A percentile compares a stretch with the other conserved stretches of the same genome.
phyloP scores from a whole-genome alignment of 2,329 filamentous ascomycete genomes.

The Fusarium continuum region DNA sequence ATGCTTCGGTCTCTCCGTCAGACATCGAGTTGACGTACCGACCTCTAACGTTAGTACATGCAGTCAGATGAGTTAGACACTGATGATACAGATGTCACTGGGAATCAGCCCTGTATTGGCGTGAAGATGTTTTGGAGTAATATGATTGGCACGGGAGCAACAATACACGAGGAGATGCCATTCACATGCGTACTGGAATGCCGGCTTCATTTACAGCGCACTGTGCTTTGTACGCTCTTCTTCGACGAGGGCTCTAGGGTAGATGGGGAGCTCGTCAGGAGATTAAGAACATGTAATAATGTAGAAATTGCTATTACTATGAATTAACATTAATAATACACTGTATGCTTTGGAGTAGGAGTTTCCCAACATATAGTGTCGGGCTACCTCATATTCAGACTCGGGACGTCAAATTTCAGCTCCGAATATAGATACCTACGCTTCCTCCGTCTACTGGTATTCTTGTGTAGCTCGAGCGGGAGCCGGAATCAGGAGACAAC shows the following conservation, averaged over 20 bases:
- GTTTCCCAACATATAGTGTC: not conserved
- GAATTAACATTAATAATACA: no score
- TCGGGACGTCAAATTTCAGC: not conserved
- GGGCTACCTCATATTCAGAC: not conserved
- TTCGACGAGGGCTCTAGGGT: not conserved
- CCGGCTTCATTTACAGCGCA: not conserved
- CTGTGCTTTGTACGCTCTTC: not conserved
- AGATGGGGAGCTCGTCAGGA: not conserved
- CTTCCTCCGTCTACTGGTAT: not conserved
- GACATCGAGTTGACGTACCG: not conserved
- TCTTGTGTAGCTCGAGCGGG: not conserved
- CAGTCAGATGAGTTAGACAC: slow-evolving; percentile 35
- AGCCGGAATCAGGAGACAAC: not conserved
- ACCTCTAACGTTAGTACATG: slow-evolving; percentile 16
- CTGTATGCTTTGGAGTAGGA: no score
- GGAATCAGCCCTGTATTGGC: slow-evolving; percentile 9
- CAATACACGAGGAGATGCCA: not conserved
- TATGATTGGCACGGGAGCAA: slow-evolving; percentile 2
- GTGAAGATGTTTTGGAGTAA: slow-evolving; percentile 1
- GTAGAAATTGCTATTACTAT: no score
- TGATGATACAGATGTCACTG: not conserved
- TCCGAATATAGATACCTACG: not conserved
- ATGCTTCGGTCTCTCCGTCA: slow-evolving; percentile 33
- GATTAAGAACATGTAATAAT: not conserved
- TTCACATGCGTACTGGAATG: slow-evolving; percentile 5